Evolutionary conservation across 208 protist genomes (phyloP), one percentile per base, ranked within the genome.

Genomic region (Trypanosoma melophagium): DNA sequence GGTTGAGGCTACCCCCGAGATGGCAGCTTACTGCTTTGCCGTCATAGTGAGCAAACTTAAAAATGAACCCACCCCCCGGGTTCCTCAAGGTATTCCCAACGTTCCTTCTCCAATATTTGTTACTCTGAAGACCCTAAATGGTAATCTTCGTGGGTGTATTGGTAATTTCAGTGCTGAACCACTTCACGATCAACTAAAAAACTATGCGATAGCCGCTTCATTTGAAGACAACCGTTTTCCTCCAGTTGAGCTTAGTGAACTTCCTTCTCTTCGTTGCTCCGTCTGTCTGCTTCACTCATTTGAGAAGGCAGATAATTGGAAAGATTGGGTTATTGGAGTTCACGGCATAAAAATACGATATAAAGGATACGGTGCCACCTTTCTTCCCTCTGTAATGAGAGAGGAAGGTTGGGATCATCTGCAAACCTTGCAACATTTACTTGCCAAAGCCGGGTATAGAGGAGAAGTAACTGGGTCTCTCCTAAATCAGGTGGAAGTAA

Each of bases 1-100:
- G 67, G 55, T 80, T 31, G 63, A 66, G 50, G 87, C 90, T 19
- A 93, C 88, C 9, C 73, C 74, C 5, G 86, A 92, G 21, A 96
- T 96, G 90, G 84, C 83, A n/a, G 80, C 70, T 59, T 96, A 92
- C 72, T 96, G 90, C 77, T 85, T 92, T 67, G 74, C 79, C 44
- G 86, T 93, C 16, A 81, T 96, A 19, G 58, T 53, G 8, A 80
- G 76, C 41, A 70, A 76, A 28, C 60, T 94, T 28, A 73, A 50
- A 5, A 63, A 75, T 17, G 59, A 81, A 25, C 47, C 76, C 31
- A 60, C 58, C 74, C 90, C 47, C 50, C 54, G 22, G 61, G 81
- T 71, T 72, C 81, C 60, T 21, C 68, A 45, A 61, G 60, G 14
- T 41, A 90, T 96, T 40, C 83, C 90, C 10, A 74, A 92, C 66